A percentile compares a stretch with the other conserved stretches of the same genome.
These are phyloP conservation scores for Sistotremastrum niveocremeum DNA, from an alignment of 768 basidiomycete genomes.

Conservation along the genomic window DNA sequence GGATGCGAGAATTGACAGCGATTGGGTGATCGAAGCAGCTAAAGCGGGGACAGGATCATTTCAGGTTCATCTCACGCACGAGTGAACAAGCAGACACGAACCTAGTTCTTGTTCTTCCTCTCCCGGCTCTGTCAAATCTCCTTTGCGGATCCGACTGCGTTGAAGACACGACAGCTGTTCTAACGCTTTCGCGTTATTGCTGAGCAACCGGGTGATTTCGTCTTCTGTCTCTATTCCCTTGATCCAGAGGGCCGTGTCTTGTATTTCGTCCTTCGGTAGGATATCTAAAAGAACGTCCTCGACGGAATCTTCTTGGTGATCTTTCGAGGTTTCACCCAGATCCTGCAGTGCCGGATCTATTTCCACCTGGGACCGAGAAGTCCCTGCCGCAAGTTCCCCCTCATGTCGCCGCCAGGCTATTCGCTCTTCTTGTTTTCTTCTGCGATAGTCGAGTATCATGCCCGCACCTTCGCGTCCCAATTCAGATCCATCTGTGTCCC, in stretches of 20 bases:
- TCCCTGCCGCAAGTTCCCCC: conserved; percentile 12
- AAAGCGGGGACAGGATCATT: conserved; percentile 5
- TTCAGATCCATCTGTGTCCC: conserved; percentile 65
- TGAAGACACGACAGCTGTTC: background rate
- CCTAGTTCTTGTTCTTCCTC: conserved; percentile 80
- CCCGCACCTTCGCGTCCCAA: conserved; percentile 50
- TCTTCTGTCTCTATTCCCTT: no score
- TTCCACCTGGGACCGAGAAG: conserved; percentile 9
- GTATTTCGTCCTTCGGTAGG: no score
- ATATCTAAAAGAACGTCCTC: conserved; percentile 18
- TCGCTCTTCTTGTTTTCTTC: conserved; percentile 17
- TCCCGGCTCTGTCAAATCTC: conserved; percentile 29
- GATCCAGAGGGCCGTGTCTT: no score
- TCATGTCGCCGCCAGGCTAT: conserved; percentile 10
- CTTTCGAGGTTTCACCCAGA: background rate
- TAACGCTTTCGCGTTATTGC: no score
- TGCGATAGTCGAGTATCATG: conserved; percentile 30
- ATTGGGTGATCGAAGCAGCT: conserved; percentile 66
- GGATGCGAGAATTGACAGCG: conserved; percentile 52
- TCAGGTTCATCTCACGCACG: conserved; percentile 6
- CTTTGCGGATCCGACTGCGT: background rate
- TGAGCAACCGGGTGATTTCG: no score
- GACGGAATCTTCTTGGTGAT: conserved; percentile 25
- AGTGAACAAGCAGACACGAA: conserved; percentile 21
- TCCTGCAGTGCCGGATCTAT: conserved; percentile 7